Evolutionary conservation across 192 early-diverging fungal species (phyloP).

Genomic region (Jimgerdemannia lactiflua): DNA sequence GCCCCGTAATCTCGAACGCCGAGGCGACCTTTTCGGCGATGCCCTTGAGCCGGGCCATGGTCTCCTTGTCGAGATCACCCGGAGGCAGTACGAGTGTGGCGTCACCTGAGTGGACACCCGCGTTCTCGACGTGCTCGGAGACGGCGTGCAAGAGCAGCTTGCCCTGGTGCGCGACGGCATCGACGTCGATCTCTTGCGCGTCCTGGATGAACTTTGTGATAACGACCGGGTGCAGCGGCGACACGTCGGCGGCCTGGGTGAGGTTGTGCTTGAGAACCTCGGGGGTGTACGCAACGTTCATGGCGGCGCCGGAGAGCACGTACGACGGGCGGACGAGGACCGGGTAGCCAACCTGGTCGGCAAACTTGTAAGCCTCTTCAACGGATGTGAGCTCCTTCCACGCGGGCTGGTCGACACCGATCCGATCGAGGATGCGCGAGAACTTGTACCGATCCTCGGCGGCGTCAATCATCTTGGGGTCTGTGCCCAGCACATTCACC

Average conservation of each 20-base stretch:
- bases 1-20: conserved; percentile 94
- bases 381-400: conserved; percentile 92
- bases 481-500: conserved; percentile 89
- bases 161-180: conserved; percentile 87
- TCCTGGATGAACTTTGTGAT: conserved; percentile 95
- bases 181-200: conserved; percentile 94
- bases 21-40: conserved; percentile 86
- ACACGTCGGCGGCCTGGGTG: conserved; percentile 80
- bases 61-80: conserved; percentile 45
- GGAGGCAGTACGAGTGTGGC: conserved; percentile 90
- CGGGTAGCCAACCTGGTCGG: conserved; percentile 82
- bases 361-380: conserved; percentile 85
- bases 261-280: conserved; percentile 71
- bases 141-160: conserved; percentile 84
- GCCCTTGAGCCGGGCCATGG: conserved; percentile 61
- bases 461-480: conserved; percentile 85
- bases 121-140: conserved; percentile 96
- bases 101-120: conserved; percentile 98
- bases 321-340: conserved; percentile 96
- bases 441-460: conserved; percentile 98
- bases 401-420: conserved; percentile 93
- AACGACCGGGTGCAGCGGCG: conserved; percentile 94
- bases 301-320: conserved; percentile 96
- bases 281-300: conserved; percentile 91
- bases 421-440: conserved; percentile 85